Conservation (phyloP, 352 stramenopile species). For the Globisporangium cederbergense region DNA sequence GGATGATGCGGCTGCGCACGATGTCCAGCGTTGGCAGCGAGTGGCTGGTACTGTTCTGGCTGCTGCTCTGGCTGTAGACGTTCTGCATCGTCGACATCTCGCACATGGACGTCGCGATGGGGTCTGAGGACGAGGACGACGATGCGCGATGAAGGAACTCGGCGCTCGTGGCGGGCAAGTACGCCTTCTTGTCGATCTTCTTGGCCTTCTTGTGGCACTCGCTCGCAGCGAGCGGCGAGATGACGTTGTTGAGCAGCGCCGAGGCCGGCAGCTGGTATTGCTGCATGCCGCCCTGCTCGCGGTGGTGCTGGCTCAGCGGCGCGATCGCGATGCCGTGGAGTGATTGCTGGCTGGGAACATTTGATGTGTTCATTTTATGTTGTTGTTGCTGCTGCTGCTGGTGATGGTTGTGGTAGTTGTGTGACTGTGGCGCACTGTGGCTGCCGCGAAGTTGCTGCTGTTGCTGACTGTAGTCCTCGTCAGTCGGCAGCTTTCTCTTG, state of each 20-base stretch:
- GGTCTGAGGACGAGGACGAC: slow-evolving; percentile 20
- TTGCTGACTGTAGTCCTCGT: slow-evolving; percentile 7
- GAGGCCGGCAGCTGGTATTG: slow-evolving; percentile 29
- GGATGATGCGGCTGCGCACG: slow-evolving; percentile 63
- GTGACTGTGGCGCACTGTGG: neutral
- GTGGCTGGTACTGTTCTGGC: slow-evolving; percentile 15
- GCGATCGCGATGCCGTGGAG: slow-evolving; percentile 31
- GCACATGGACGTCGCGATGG: slow-evolving; percentile 16
- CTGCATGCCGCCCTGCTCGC: slow-evolving; percentile 14
- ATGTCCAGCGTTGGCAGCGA: slow-evolving; percentile 57
- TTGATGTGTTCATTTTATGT: slow-evolving; percentile 22
- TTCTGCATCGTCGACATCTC: slow-evolving; percentile 16
- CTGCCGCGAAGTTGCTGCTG: neutral
- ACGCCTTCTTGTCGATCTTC: slow-evolving; percentile 54
- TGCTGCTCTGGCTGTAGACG: slow-evolving; percentile 15
- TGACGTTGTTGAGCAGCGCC: slow-evolving; percentile 58
- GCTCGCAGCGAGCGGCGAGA: slow-evolving; percentile 60
- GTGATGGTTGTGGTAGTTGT: neutral
- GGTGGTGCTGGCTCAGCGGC: slow-evolving; percentile 22
- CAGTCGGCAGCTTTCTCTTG: slow-evolving; percentile 40
- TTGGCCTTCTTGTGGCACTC: slow-evolving; percentile 75
- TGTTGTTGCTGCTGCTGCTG: slow-evolving; percentile 22
- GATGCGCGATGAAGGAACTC: slow-evolving; percentile 21
- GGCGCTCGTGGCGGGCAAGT: slow-evolving; percentile 15
- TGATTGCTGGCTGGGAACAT: slow-evolving; percentile 30